Conservation (phyloP, 768 basidiomycete genomes). For the Kwoniella sp. region DNA sequence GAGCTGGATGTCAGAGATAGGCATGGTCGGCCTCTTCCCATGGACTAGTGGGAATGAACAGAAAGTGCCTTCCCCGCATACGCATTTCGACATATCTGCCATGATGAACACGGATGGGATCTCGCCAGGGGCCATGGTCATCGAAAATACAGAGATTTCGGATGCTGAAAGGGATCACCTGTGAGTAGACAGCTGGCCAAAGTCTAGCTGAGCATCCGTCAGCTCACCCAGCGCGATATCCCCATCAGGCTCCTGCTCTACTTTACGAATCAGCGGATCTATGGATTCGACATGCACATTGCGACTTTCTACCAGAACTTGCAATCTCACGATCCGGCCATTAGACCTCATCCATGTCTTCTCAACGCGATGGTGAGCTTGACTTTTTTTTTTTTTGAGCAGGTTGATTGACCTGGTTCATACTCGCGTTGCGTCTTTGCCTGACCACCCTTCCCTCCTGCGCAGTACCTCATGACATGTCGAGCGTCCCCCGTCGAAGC, state of each 20-base stretch:
- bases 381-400: too few species aligned
- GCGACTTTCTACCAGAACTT: constrained; percentile 22
- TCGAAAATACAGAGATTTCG: constrained; percentile 1
- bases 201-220: too few species aligned
- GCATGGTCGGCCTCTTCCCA: constrained; percentile 13
- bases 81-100: constrained; percentile 1
- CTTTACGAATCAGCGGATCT: constrained; percentile 28
- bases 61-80: constrained; percentile 9
- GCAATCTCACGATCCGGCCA: constrained; percentile 13
- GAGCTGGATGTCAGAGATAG: neutral
- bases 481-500: constrained; percentile 16
- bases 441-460: neutral
- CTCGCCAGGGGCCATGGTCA: neutral
- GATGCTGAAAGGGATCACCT: constrained; percentile 29
- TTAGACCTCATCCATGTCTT: constrained; percentile 28
- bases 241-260: constrained; percentile 24
- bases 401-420: neutral
- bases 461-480: constrained; percentile 30
- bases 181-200: constrained; percentile 9
- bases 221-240: neutral
- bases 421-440: neutral
- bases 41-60: constrained; percentile 12
- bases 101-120: constrained; percentile 1
- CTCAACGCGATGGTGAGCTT: constrained; percentile 28
- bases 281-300: constrained; percentile 32